phyloP scores from a whole-genome alignment of 331 rosid species.

The Rhamnella rubrinervis region DNA sequence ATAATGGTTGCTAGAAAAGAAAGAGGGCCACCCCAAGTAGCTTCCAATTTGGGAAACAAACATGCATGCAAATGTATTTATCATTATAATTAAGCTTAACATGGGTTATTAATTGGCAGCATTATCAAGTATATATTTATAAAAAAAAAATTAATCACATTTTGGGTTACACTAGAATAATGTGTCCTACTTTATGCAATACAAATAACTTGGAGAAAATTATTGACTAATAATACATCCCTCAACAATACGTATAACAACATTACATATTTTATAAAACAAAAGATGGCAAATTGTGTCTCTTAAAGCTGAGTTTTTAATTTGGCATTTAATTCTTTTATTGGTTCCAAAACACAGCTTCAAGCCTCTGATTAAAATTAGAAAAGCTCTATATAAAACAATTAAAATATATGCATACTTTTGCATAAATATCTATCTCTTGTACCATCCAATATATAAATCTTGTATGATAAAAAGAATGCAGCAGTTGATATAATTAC shows the following conservation, averaged over 20 bases:
- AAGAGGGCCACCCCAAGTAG: slow-evolving; percentile 20
- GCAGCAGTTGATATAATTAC: too few species aligned
- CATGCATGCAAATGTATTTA: slow-evolving; percentile 9
- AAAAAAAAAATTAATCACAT: slow-evolving; percentile 22
- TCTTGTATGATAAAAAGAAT: too few species aligned
- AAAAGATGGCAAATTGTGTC: slow-evolving; percentile 16
- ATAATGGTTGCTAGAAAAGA: not conserved
- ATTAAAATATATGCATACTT: not conserved
- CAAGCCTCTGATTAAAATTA: not conserved
- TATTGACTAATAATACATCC: slow-evolving; percentile 40
- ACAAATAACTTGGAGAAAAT: slow-evolving; percentile 26
- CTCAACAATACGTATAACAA: slow-evolving; percentile 13
- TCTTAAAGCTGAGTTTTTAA: not conserved
- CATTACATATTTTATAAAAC: not conserved
- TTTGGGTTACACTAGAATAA: not conserved
- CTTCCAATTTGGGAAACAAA: slow-evolving; percentile 40
- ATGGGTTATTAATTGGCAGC: slow-evolving; percentile 28
- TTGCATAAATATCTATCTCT: too few species aligned
- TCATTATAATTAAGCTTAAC: slow-evolving; percentile 20
- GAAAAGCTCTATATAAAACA: not conserved
- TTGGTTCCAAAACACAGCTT: not conserved
- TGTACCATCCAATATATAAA: too few species aligned
- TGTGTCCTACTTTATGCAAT: not conserved
- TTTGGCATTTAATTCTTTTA: not conserved
- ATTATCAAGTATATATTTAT: slow-evolving; percentile 19